Conservation (phyloP, 108 stramenopile genomes). For the Pseudonitzschia delicatissima region DNA sequence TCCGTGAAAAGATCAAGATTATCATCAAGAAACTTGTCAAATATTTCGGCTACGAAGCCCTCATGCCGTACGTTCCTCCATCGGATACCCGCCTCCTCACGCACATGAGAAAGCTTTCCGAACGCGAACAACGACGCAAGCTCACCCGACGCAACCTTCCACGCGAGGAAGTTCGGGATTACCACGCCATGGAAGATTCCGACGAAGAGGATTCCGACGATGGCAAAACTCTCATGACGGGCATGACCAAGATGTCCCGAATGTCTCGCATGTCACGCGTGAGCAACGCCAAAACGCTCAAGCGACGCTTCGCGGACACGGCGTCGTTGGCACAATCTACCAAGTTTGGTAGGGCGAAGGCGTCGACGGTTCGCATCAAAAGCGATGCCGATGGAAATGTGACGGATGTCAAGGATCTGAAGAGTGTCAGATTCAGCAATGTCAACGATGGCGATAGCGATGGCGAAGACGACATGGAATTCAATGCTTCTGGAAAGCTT, state of each 20-base stretch:
- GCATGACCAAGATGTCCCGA: slow-evolving; percentile 66
- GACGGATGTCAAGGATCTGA: slow-evolving; percentile 78
- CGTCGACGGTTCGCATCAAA: slow-evolving; percentile 41
- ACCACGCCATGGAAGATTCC: slow-evolving; percentile 57
- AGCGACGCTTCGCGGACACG: slow-evolving; percentile 14
- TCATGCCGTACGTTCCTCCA: slow-evolving; percentile 77
- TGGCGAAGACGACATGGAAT: slow-evolving; percentile 72
- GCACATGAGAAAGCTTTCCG: slow-evolving; percentile 84
- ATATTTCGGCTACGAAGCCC: slow-evolving; percentile 74
- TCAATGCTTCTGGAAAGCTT: slow-evolving; percentile 73
- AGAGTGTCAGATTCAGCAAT: slow-evolving; percentile 56
- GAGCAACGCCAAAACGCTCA: slow-evolving; percentile 29
- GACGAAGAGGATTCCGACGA: slow-evolving; percentile 89
- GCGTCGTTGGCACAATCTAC: neutral
- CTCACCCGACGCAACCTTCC: slow-evolving; percentile 26
- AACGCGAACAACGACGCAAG: slow-evolving; percentile 61
- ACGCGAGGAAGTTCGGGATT: neutral
- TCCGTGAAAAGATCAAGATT: slow-evolving; percentile 91
- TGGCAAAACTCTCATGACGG: slow-evolving; percentile 72
- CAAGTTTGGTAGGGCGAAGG: neutral
- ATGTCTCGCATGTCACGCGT: slow-evolving; percentile 20
- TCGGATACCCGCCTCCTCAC: slow-evolving; percentile 78
- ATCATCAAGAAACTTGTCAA: slow-evolving; percentile 90
- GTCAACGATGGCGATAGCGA: slow-evolving; percentile 48
- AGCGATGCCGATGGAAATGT: slow-evolving; percentile 70